Base-by-base conservation (phyloP, 768 basidiomycete species). In the Suillus luteus region DNA sequence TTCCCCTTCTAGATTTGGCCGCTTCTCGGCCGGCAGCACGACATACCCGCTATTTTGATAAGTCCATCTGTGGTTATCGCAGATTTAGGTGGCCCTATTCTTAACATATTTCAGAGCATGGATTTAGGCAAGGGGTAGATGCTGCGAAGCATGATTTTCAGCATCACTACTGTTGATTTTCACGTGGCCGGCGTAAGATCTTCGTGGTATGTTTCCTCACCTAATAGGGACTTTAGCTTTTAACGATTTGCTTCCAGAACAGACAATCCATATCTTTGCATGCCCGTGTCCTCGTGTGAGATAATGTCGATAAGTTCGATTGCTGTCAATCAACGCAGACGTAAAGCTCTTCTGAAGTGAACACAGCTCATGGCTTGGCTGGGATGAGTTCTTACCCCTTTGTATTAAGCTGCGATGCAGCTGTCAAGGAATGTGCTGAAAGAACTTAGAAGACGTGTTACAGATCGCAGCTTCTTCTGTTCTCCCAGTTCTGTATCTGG, bases 41-140 rank as follows among this genome's bases (percentile, higher is more conserved):
- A 15, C 59, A 46, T 46, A 55, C 59, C 43, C 37, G 49, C 10
- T 60, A 55, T 60, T 52, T 60, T 52, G 59, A 46, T 60, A 35
- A 35, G 59, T 59, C 9, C n/a, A 44, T 44, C 52, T 54, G 52
- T 38, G 24, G 15, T 19, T 31, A 58, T 58, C 55, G 24, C 41
- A 19, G 43, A 48, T 62, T 24, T 41, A 43, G 22, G 73, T 71
- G 68, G 67, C 64, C 64, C n/a, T 17, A 17, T 52, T 27, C 15
- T 61, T 22, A 46, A 57, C 61, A 24, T 48, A 15, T 40, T 49
- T 19, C 49, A 84, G 87, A 86, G 63, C 88, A 90, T 71, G 89
- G 87, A 8, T 86, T 88, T 63, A 72, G 77, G 8, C 88, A 92
- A 68, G 90, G 83, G 8, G 71, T 79, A 12, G 76, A 76, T 24